Percentiles rank a stretch among this genome's conserved stretches.
These are phyloP conservation scores for Vitis hybrid DNA, from an alignment of 177 flowering plant species.

Conservation along the genomic window DNA sequence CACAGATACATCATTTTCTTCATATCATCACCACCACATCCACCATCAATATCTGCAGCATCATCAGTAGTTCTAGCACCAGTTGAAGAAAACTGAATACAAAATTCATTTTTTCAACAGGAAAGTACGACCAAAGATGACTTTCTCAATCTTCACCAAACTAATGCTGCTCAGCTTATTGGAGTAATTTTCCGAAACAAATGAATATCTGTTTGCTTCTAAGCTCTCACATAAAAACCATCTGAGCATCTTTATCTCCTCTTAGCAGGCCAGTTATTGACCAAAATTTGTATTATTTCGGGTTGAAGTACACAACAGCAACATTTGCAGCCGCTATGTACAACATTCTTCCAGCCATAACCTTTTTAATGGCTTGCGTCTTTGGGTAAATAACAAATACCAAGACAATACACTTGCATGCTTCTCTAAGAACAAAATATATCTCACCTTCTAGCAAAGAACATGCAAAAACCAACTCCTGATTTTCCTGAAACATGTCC, in stretches of 20 bases:
- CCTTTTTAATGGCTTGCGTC: slow-evolving; percentile 78
- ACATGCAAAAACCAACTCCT: neutral
- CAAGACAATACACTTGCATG: too few relatives aligned
- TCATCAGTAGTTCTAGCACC: neutral
- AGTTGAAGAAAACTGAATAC: neutral
- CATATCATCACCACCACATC: too few relatives aligned
- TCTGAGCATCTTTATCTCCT: neutral
- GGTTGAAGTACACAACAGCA: slow-evolving; percentile 81
- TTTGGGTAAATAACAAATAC: slow-evolving; percentile 34
- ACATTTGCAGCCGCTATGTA: slow-evolving; percentile 79
- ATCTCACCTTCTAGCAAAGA: neutral
- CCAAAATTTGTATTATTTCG: slow-evolving; percentile 71
- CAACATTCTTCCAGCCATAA: slow-evolving; percentile 80
- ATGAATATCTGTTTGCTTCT: neutral
- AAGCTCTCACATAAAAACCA: neutral
- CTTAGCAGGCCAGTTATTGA: slow-evolving; percentile 78
- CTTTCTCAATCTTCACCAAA: slow-evolving; percentile 52
- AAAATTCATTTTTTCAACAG: slow-evolving; percentile 30
- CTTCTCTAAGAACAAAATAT: too few relatives aligned
- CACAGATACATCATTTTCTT: too few relatives aligned
- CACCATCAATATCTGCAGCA: too few relatives aligned
- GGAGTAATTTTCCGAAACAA: slow-evolving; percentile 45
- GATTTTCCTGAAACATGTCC: neutral
- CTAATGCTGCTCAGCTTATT: slow-evolving; percentile 55
- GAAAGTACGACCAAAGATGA: slow-evolving; percentile 79